These are phyloP conservation scores for Grammothele lineata DNA, from an alignment of 768 basidiomycete genomes.

Conservation along the genomic window DNA sequence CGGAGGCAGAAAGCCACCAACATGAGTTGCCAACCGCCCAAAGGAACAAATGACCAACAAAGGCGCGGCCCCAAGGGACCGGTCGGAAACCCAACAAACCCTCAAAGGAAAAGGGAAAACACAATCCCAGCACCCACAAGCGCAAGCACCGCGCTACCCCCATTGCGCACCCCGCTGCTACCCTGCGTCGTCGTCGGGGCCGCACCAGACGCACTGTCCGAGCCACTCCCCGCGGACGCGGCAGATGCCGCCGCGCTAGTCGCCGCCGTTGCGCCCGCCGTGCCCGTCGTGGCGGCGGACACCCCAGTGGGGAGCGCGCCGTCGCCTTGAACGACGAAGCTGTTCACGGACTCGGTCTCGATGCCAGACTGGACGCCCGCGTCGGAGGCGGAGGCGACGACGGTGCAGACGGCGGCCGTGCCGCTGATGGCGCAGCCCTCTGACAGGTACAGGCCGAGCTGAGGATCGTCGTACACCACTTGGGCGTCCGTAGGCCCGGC, in stretches of 20 bases:
- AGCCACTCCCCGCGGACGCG: background rate
- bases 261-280: background rate
- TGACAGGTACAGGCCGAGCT: constrained; percentile 9
- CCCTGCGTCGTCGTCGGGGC: background rate
- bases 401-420: constrained; percentile 26
- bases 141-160: background rate
- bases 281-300: background rate
- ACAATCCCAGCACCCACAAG: constrained; percentile 9
- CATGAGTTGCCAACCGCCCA: too few species aligned
- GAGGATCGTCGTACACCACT: constrained; percentile 30
- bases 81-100: background rate
- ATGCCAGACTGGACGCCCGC: constrained; percentile 8
- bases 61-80: too few species aligned
- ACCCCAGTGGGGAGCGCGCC: background rate
- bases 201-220: background rate
- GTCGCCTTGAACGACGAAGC: constrained; percentile 27
- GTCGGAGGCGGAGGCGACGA: constrained; percentile 5
- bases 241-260: background rate
- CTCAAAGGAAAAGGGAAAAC: constrained; percentile 8
- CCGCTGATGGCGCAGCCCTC: constrained; percentile 25
- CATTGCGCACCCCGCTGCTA: background rate
- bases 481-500: constrained; percentile 37
- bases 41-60: too few species aligned
- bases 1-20: too few species aligned
- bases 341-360: constrained; percentile 19